Base-by-base conservation (phyloP, 1,139 yeast species). In the Nakaseomyces delphensis region DNA sequence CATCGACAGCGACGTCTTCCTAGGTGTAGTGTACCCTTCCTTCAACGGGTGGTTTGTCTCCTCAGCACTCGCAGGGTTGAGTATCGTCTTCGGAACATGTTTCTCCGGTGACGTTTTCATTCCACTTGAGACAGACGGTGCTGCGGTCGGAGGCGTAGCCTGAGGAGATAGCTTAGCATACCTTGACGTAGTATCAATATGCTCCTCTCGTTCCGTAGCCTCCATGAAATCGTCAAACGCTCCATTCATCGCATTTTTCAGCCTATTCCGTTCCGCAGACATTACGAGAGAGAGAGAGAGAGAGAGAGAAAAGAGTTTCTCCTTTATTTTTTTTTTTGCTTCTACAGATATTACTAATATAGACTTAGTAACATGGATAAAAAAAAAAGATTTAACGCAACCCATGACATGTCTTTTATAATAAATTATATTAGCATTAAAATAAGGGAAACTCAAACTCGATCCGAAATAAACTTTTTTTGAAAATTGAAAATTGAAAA, bases 101-200 rank as follows among this genome's bases (percentile, higher is more conserved):
- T 41, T 27, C 21, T 31, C 35, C 13, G 35, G 35, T 13, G 35
- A 31, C 23, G 14, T 7, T 23, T 31, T 31, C 13, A 14, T n/a
- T n/a, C 23, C 21, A 31, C 35, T 10, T 10, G 28, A 8, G 24
- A 7, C 15, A 28, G 31, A 3, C 18, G 18, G 5, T 14, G 31
- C 9, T 5, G 5, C 20, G 10, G 28, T 6, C 10, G 28, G 28
- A 20, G 40, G 4, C 28, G 11, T 29, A 16, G 21, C 11, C 37
- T 31, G 37, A 10, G 30, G 43, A 10, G 38, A 44, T 11, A 39
- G 30, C 10, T 48, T 31, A 4, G 45, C 42, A 8, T 31, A 40
- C 38, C 52, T 43, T n/a, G 54, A 47, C 33, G 56, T 51, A 5
- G 60, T 57, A 40, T 57, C 60, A 11, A 56, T 43, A 13, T 55